Percentiles rank a stretch among this genome's conserved stretches.
These are phyloP conservation scores for Microdochium trichocladiopsis DNA, from an alignment of 2,329 filamentous ascomycete genomes.

Conservation along the genomic window DNA sequence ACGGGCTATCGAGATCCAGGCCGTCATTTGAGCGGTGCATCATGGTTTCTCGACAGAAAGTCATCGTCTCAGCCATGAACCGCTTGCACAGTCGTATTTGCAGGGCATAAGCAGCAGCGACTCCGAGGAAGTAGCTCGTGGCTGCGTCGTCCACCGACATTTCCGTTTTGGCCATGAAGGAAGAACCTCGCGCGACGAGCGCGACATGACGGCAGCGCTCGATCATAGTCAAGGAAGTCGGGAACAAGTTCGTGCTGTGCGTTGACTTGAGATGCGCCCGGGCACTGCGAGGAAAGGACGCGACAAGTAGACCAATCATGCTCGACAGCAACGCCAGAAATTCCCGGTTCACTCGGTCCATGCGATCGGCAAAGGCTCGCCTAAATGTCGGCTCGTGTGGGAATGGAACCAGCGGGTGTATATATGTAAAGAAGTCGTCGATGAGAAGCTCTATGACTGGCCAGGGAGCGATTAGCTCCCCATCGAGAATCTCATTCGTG, in stretches of 20 bases:
- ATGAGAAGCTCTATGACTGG: constrained; percentile 62
- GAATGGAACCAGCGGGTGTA: constrained; percentile 70
- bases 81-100: constrained; percentile 60
- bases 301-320: constrained; percentile 68
- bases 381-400: constrained; percentile 75
- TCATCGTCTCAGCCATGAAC: constrained; percentile 67
- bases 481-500: constrained; percentile 34
- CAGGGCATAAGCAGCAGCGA: constrained; percentile 61
- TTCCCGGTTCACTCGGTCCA: constrained; percentile 57
- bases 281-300: constrained; percentile 68
- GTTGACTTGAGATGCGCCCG: constrained; percentile 62
- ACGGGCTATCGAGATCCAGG: constrained; percentile 23
- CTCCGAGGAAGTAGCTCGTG: constrained; percentile 68
- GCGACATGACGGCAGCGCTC: constrained; percentile 66
- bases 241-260: constrained; percentile 57
- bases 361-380: constrained; percentile 57
- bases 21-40: constrained; percentile 48
- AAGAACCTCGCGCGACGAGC: constrained; percentile 56
- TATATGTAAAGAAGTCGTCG: constrained; percentile 79
- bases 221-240: constrained; percentile 62
- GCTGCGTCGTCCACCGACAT: constrained; percentile 56
- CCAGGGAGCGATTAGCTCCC: constrained; percentile 66
- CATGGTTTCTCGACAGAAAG: constrained; percentile 60
- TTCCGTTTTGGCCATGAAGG: constrained; percentile 33
- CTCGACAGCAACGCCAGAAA: constrained; percentile 67